Percentiles rank a stretch among this genome's conserved stretches.
phyloP scores from a whole-genome alignment of 2,329 filamentous ascomycete genomes.

The Leptographium galeiforme region DNA sequence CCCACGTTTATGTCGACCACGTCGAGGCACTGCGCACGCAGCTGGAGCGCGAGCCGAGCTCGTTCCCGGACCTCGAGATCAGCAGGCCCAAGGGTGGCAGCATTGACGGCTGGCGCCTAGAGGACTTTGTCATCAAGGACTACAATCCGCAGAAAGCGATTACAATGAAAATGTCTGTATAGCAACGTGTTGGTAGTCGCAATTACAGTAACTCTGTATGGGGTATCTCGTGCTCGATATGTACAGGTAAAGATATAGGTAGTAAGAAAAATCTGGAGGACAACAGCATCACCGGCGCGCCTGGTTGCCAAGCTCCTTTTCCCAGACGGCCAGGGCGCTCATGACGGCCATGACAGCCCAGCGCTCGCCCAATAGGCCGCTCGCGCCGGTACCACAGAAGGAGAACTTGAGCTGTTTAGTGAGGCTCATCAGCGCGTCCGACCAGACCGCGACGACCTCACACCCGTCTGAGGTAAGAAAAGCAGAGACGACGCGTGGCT shows the following conservation, averaged over 20 bases:
- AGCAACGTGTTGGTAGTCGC: not conserved
- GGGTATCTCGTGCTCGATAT: not conserved
- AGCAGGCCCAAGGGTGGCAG: slow-evolving; percentile 48
- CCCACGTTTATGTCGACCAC: slow-evolving; percentile 93
- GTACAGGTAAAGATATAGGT: not conserved
- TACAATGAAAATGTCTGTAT: slow-evolving; percentile 98
- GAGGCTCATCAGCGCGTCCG: slow-evolving; percentile 18
- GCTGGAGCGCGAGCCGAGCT: slow-evolving; percentile 62
- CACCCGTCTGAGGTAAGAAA: slow-evolving; percentile 20
- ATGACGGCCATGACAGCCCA: slow-evolving; percentile 30
- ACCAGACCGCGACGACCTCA: slow-evolving; percentile 30
- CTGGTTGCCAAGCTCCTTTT: slow-evolving; percentile 8
- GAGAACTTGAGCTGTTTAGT: slow-evolving; percentile 23
- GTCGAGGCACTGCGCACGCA: slow-evolving; percentile 76
- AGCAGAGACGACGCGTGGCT: slow-evolving; percentile 6
- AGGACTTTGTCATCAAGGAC: slow-evolving; percentile 76
- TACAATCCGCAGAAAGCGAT: slow-evolving; percentile 89
- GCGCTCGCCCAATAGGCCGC: slow-evolving; percentile 25
- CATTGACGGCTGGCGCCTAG: slow-evolving; percentile 80
- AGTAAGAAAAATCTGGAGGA: no score
- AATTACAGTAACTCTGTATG: not conserved
- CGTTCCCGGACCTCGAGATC: slow-evolving; percentile 71
- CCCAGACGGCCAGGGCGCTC: slow-evolving; percentile 22
- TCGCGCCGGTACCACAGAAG: slow-evolving; percentile 25
- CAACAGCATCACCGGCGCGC: not conserved